phyloP scores from a whole-genome alignment of 129 eudicot genomes.

The Heracleum sosnowskyi region DNA sequence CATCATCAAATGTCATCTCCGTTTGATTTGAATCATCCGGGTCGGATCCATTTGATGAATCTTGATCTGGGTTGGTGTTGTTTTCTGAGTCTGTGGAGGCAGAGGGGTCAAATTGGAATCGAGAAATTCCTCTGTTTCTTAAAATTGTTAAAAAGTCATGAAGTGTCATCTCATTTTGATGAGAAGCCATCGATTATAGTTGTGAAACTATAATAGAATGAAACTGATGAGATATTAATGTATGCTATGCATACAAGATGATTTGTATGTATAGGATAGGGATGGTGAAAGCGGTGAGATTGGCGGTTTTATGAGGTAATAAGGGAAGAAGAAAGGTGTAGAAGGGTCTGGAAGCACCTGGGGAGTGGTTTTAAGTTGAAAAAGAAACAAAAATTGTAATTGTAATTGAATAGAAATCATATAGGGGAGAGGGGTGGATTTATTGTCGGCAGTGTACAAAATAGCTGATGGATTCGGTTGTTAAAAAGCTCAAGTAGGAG shows the following conservation, averaged over 20 bases:
- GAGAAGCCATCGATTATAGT: conserved; percentile 35
- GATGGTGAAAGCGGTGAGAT: not conserved
- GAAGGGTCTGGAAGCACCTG: conserved; percentile 47
- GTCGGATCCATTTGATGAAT: not conserved
- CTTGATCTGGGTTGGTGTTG: not conserved
- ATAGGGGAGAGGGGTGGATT: too few relatives aligned
- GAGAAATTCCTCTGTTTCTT: not conserved
- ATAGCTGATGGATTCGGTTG: too few relatives aligned
- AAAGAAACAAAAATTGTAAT: too few relatives aligned
- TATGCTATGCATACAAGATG: not conserved
- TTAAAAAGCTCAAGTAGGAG: too few relatives aligned
- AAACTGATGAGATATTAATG: too few relatives aligned
- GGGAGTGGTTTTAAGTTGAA: not conserved
- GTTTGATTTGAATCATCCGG: conserved; percentile 22
- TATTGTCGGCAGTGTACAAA: too few relatives aligned
- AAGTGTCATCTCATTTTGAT: not conserved
- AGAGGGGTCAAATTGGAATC: not conserved
- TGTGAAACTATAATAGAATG: not conserved
- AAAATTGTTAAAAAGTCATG: not conserved
- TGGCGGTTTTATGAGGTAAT: not conserved
- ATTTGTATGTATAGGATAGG: not conserved
- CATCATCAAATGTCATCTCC: conserved; percentile 17
- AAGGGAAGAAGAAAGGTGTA: conserved; percentile 14
- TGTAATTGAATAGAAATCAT: too few relatives aligned
- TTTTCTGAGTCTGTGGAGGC: too few relatives aligned